phyloP scores from a whole-genome alignment of 1,284 basidiomycete genomes.

The Sanguinoderma infundibulare region DNA sequence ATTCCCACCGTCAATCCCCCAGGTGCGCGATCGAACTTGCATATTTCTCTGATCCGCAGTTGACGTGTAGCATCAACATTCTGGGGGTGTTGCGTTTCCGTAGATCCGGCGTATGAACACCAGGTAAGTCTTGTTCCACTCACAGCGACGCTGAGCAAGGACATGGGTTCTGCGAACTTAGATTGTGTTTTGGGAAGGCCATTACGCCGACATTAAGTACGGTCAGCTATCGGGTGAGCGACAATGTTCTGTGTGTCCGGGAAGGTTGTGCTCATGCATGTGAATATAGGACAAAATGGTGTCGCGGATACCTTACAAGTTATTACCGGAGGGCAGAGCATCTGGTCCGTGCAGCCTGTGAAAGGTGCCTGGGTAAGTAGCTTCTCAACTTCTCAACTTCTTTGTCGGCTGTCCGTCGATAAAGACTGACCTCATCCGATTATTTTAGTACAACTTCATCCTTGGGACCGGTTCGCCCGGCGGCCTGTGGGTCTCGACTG shows the following conservation, averaged over 20 bases:
- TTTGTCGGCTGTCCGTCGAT: not conserved
- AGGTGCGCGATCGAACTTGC: conserved; percentile 13
- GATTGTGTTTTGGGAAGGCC: conserved; percentile 33
- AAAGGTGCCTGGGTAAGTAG: conserved; percentile 32
- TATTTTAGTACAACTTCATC: conserved; percentile 31
- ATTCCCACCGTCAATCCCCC: conserved; percentile 34
- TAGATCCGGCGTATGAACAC: conserved; percentile 33
- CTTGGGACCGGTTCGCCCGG: conserved; percentile 31
- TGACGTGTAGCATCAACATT: not conserved
- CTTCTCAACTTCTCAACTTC: not conserved
- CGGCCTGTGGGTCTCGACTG: conserved; percentile 35
- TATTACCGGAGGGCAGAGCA: conserved; percentile 32
- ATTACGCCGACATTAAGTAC: conserved; percentile 34
- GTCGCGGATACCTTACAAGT: conserved; percentile 32
- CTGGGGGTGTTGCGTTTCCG: not conserved
- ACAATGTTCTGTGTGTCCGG: too few relatives aligned
- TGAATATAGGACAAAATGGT: conserved; percentile 27
- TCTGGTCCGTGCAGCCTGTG: conserved; percentile 32
- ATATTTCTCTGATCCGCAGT: not conserved
- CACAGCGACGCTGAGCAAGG: not conserved
- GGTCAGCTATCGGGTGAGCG: conserved; percentile 26
- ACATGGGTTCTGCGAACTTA: not conserved
- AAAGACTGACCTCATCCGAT: not conserved
- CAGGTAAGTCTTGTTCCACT: conserved; percentile 18
- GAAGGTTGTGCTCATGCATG: not conserved